Evolutionary conservation across 2,329 filamentous ascomycete genomes (phyloP), one percentile per base, ranked within the genome.

Genomic region (Alternaria gansuensis): DNA sequence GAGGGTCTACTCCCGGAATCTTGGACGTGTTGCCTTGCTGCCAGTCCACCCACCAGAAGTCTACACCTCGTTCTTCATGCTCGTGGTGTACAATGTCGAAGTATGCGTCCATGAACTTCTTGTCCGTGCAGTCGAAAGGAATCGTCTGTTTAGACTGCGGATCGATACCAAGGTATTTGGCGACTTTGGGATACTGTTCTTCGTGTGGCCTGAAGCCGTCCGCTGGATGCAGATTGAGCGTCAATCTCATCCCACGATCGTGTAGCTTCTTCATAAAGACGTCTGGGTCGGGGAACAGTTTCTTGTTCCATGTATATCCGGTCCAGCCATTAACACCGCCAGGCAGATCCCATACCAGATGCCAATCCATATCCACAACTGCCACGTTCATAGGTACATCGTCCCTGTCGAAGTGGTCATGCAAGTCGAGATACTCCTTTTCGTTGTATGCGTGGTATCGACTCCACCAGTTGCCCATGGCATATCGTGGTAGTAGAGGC

Each of bases 31-130:
- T 75, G 1, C 87, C 87, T 70, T 89, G 87, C 71, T 89, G 87
- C 87, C 87, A 89, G 69, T 89, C 87, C 28, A 88, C 81, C 87
- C 87, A 89, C 85, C 86, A 88, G 56, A 89, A 88, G 66, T 89
- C 86, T 23, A 82, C 80, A 1, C 84, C 86, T 8, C 84, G 77
- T 1, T 82, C 77, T 60, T 89, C 86, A 28, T 88, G 77, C 13
- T 79, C 75, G 11, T 82, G 79, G 57, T 88, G 84, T 5, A 89
- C 78, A 2, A 87, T 81, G 48, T 83, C 80, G 43, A 88, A 82
- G 64, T 85, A 88, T 0, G 85, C 86, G 33, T 86, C 78, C 70
- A 87, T 78, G 63, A 87, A 89, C 31, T 77, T 78, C 17, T 75
- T 81, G 49, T 82, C 78, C 0, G 83, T 84, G 17, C 82, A 82